A percentile compares a stretch with the other conserved stretches of the same genome.
Evolutionary conservation across 371 early-diverging fungal genomes (phyloP).

Genomic region (Rhizomucor pusillus): DNA sequence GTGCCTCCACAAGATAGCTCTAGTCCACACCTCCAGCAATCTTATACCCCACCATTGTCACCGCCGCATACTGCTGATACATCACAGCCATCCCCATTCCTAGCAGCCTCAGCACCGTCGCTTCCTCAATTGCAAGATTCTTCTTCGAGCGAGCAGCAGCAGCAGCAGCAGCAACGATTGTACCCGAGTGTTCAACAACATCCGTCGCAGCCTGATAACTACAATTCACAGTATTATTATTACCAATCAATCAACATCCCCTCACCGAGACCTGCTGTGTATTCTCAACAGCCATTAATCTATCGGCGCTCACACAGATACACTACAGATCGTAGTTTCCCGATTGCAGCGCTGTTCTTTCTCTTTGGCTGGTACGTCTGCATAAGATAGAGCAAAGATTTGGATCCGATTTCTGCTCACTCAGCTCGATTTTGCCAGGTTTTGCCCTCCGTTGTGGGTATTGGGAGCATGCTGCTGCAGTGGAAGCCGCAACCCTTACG

Average conservation of each 20-base stretch:
- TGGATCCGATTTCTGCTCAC: not conserved
- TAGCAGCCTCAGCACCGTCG: not conserved
- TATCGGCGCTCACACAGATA: not conserved
- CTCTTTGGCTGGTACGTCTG: slow-evolving; percentile 22
- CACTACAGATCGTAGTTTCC: slow-evolving; percentile 18
- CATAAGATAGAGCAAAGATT: too few species aligned
- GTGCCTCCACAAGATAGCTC: not conserved
- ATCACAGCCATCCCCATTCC: not conserved
- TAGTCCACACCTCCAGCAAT: slow-evolving; percentile 3
- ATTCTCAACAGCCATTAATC: not conserved
- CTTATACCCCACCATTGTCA: slow-evolving; percentile 7
- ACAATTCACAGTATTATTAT: slow-evolving; percentile 1
- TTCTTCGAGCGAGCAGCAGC: slow-evolving; percentile 1
- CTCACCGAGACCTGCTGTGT: not conserved
- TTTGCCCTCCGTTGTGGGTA: slow-evolving; percentile 22
- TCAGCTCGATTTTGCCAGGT: slow-evolving; percentile 9
- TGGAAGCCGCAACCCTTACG: slow-evolving; percentile 22
- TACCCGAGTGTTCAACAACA: slow-evolving; percentile 3
- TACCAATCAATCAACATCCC: slow-evolving; percentile 17
- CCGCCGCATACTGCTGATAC: not conserved
- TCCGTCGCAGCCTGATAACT: not conserved
- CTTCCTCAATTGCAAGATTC: not conserved
- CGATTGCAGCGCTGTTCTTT: slow-evolving; percentile 19
- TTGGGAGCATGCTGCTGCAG: slow-evolving; percentile 26
- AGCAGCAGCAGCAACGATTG: slow-evolving; percentile 4